Base-by-base conservation (phyloP, 495 filamentous ascomycete species). In the Alectoria sarmentosa region DNA sequence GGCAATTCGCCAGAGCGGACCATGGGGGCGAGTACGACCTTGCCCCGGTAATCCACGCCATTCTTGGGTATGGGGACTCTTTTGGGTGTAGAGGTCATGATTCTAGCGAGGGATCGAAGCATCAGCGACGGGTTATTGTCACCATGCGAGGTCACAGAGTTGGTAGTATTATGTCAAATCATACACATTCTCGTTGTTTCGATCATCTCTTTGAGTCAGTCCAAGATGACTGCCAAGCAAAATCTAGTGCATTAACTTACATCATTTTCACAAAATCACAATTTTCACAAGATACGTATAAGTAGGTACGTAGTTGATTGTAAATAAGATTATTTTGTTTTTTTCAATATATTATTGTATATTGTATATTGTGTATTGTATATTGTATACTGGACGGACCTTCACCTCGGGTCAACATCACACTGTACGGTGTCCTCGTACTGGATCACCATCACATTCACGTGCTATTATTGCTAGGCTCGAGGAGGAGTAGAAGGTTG, bases 21-120 rank as follows among this genome's bases (percentile, higher is more conserved):
- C 94, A 98, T 98, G 46, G 94, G 94, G 32, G 94, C 94, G 39
- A 99, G 87, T 39, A 96, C 95, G 65, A 97, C 75, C 76, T 95
- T 97, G 70, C 87, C 88, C 68, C 92, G 85, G 75, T 95, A 97
- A 77, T 97, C 92, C 73, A 96, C 91, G 62, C 92, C 92, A 73
- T 88, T 88, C 64, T 81, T 82, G 60, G 92, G 92, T 72, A 96
- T 96, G 57, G 90, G 87, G 38, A 95, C 88, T 66, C 80, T 84
- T 74, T 84, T 84, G 41, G 79, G 69, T 66, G 75, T 60, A 49
- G 82, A 78, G 65, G 80, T 78, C 85, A 90, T 87, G 74, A 78
- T 81, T 62, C 71, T 66, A 71, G 74, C 75, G 32, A 80, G 55
- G 38, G 73, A 60, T 65, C 73, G 74, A 49, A 80, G 72, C 80